phyloP scores from a whole-genome alignment of 2,329 filamentous ascomycete genomes.

The Trichoderma koningiopsis region DNA sequence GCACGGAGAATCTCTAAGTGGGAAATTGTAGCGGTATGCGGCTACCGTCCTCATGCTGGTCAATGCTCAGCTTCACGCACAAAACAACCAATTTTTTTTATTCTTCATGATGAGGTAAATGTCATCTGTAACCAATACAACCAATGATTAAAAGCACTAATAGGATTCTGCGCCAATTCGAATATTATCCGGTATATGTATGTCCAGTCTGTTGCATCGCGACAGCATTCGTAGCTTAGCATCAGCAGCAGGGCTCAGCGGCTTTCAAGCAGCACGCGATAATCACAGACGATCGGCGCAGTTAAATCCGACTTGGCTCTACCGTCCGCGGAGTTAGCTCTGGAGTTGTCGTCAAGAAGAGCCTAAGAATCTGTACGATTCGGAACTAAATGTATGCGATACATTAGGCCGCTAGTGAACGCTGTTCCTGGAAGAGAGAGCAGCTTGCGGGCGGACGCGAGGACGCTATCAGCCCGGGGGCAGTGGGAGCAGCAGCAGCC shows the following conservation, averaged over 20 bases:
- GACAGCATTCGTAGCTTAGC: background rate
- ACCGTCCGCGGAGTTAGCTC: background rate
- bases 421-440: no score
- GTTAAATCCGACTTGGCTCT: background rate
- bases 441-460: background rate
- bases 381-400: background rate
- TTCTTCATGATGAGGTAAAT: background rate
- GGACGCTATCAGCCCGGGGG: background rate
- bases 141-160: background rate
- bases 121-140: background rate
- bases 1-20: no score
- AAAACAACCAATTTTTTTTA: background rate
- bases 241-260: no score
- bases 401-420: background rate
- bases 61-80: background rate
- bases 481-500: background rate
- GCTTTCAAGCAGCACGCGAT: background rate
- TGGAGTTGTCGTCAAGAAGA: background rate
- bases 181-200: background rate
- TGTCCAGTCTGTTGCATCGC: no score
- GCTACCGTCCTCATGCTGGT: background rate
- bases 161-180: background rate
- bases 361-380: background rate
- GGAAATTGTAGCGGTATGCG: background rate
- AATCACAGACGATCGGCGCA: background rate